Conservation (phyloP, 192 early-diverging fungal species). For the Phycomyces nitens region DNA sequence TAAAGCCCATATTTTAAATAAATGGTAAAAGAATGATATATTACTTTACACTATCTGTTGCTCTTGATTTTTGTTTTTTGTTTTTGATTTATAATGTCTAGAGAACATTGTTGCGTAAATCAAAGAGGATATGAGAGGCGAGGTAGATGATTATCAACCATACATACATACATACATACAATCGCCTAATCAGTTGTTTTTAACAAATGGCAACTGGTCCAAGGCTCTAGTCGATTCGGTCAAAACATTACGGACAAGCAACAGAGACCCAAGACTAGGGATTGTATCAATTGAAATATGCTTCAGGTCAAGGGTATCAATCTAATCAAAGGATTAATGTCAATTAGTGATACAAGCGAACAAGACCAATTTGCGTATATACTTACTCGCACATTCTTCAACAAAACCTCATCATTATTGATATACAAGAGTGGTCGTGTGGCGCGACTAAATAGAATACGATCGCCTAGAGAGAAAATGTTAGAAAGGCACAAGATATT, state of each 20-base stretch:
- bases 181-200: too few species aligned
- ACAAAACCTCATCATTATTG: neutral
- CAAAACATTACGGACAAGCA: neutral
- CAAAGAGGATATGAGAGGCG: too few species aligned
- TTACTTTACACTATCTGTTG: too few species aligned
- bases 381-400: neutral
- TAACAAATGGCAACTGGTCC: slow-evolving; percentile 1
- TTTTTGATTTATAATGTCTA: too few species aligned
- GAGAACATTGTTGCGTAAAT: too few species aligned
- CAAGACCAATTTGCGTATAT: neutral
- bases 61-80: too few species aligned
- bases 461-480: neutral
- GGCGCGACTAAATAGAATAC: neutral
- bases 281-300: neutral
- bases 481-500: neutral
- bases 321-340: neutral
- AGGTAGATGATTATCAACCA: too few species aligned
- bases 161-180: too few species aligned
- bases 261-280: neutral
- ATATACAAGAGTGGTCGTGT: neutral
- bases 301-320: neutral
- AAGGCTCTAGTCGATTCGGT: neutral
- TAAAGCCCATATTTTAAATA: too few species aligned
- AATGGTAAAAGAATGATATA: too few species aligned
- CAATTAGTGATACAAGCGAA: neutral